Evolutionary conservation across 768 basidiomycete species (phyloP).

Genomic region (Pleurotus giganteus): DNA sequence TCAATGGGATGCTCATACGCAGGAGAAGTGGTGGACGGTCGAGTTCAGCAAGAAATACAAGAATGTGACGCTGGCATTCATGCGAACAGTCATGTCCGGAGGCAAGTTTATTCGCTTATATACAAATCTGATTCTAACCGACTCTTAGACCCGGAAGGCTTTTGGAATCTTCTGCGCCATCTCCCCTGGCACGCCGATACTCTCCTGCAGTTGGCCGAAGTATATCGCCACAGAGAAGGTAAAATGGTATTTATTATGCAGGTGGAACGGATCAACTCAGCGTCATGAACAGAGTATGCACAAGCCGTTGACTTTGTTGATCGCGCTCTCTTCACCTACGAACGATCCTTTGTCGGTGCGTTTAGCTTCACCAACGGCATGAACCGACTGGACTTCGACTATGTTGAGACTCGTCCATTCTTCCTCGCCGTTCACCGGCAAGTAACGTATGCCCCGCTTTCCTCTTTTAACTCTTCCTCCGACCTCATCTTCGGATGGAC

Average conservation of each 20-base stretch:
- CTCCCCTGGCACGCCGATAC: constrained; percentile 95
- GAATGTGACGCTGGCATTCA: constrained; percentile 75
- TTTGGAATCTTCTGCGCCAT: constrained; percentile 72
- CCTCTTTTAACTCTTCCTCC: background rate
- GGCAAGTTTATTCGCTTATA: constrained; percentile 44
- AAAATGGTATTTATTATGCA: no score
- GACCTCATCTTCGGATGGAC: background rate
- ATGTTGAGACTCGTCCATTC: constrained; percentile 90
- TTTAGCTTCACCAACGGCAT: constrained; percentile 83
- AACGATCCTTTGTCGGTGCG: constrained; percentile 82
- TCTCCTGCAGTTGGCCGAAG: constrained; percentile 80
- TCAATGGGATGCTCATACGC: constrained; percentile 35
- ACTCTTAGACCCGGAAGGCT: constrained; percentile 65
- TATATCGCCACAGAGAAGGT: constrained; percentile 89
- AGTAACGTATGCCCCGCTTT: constrained; percentile 56
- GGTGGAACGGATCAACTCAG: background rate
- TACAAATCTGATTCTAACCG: background rate
- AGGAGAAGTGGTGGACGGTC: constrained; percentile 88
- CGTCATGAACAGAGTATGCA: constrained; percentile 59
- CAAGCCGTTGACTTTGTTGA: constrained; percentile 88
- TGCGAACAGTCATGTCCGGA: constrained; percentile 77
- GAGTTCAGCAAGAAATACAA: constrained; percentile 86
- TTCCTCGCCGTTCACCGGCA: constrained; percentile 86
- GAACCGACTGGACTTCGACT: constrained; percentile 86
- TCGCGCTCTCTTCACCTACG: constrained; percentile 91